A percentile compares a stretch with the other conserved stretches of the same genome.
These are phyloP conservation scores for Coemansia sp. DNA, from an alignment of 192 early-diverging fungal species.

Conservation along the genomic window DNA sequence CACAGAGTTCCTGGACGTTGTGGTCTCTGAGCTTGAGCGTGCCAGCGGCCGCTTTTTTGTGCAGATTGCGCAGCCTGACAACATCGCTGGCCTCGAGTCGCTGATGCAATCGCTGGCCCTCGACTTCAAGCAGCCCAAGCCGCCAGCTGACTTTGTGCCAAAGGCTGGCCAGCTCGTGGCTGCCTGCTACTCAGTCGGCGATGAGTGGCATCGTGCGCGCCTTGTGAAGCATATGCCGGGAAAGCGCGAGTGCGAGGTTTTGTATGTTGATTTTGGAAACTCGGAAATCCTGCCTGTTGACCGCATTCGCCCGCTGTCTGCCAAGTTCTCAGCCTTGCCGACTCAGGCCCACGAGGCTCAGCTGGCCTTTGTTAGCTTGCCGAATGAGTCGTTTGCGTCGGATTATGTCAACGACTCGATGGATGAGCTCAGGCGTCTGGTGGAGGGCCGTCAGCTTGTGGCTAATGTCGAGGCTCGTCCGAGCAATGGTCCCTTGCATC, in stretches of 20 bases:
- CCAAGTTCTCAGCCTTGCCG: slow-evolving; percentile 67
- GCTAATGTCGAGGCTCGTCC: slow-evolving; percentile 72
- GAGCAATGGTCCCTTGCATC: slow-evolving; percentile 57
- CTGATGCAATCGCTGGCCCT: slow-evolving; percentile 82
- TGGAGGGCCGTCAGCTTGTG: slow-evolving; percentile 66
- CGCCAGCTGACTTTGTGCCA: slow-evolving; percentile 58
- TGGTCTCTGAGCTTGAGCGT: slow-evolving; percentile 65
- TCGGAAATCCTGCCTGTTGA: slow-evolving; percentile 74
- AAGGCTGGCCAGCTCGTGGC: slow-evolving; percentile 70
- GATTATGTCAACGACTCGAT: slow-evolving; percentile 82
- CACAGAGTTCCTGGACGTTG: slow-evolving; percentile 74
- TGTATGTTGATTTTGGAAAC: slow-evolving; percentile 97
- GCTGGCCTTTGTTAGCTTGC: slow-evolving; percentile 80
- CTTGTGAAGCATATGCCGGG: slow-evolving; percentile 67
- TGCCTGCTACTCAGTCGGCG: slow-evolving; percentile 88
- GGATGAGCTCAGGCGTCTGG: slow-evolving; percentile 70
- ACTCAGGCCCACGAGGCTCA: slow-evolving; percentile 82
- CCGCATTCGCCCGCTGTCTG: slow-evolving; percentile 75
- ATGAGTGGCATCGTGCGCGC: slow-evolving; percentile 90
- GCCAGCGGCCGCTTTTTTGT: slow-evolving; percentile 64
- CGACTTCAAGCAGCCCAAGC: slow-evolving; percentile 57
- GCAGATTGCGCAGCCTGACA: slow-evolving; percentile 61
- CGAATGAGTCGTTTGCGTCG: slow-evolving; percentile 49
- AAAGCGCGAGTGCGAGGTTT: slow-evolving; percentile 63
- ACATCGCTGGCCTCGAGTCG: slow-evolving; percentile 70